phyloP scores from a whole-genome alignment of 352 stramenopile genomes.

The Phytophthora kernoviae region DNA sequence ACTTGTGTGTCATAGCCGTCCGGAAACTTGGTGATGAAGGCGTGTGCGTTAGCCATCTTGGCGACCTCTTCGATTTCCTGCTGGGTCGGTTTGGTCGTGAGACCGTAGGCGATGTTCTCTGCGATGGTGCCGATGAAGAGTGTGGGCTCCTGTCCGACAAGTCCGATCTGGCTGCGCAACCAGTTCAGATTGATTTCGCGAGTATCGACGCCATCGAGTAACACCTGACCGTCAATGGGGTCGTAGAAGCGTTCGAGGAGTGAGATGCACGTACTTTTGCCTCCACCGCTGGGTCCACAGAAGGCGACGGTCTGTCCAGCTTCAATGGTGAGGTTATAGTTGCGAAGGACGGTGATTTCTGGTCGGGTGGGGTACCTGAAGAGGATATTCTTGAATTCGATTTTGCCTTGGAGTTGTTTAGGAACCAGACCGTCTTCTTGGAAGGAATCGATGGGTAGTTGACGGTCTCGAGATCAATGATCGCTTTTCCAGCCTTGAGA shows the following conservation, averaged over 20 bases:
- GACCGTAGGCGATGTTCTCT: conserved; percentile 61
- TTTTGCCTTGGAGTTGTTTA: conserved; percentile 24
- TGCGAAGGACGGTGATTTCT: conserved; percentile 67
- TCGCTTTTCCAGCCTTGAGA: conserved; percentile 46
- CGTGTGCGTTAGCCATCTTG: conserved; percentile 91
- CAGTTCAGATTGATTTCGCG: conserved; percentile 66
- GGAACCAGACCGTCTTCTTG: conserved; percentile 20
- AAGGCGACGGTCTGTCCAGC: conserved; percentile 65
- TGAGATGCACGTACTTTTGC: conserved; percentile 50
- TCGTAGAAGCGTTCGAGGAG: conserved; percentile 78
- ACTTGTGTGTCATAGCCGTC: conserved; percentile 94
- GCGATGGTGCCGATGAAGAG: conserved; percentile 65
- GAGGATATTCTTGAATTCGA: conserved; percentile 65
- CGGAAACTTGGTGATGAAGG: conserved; percentile 91
- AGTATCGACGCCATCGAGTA: conserved; percentile 78
- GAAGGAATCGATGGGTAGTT: conserved; percentile 45
- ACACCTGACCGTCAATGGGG: conserved; percentile 48
- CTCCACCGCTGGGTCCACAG: conserved; percentile 47
- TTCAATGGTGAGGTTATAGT: conserved; percentile 84
- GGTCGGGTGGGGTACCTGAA: conserved; percentile 79
- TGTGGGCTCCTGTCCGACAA: conserved; percentile 65
- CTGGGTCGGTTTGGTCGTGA: conserved; percentile 32
- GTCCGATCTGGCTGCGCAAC: conserved; percentile 57
- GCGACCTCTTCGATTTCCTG: conserved; percentile 86
- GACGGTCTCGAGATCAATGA: conserved; percentile 38